Conservation (phyloP, 2,329 filamentous ascomycete species). For the Colletotrichum aenigma region DNA sequence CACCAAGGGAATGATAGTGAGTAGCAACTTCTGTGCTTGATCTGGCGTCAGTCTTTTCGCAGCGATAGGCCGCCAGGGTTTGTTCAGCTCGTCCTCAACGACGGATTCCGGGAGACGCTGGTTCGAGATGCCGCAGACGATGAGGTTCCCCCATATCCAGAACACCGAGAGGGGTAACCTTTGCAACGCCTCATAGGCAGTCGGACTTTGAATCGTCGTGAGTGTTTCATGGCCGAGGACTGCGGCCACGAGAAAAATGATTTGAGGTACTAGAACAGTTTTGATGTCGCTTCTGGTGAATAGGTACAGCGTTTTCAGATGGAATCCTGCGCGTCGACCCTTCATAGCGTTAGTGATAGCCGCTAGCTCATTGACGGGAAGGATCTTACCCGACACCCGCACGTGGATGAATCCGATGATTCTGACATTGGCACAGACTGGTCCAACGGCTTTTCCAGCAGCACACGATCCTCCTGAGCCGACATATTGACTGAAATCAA, state of each 20-base stretch:
- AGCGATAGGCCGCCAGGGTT: slow-evolving; percentile 34
- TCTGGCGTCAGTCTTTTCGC: slow-evolving; percentile 24
- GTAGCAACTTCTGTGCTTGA: slow-evolving; percentile 27
- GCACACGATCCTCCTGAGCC: background rate
- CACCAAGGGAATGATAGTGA: slow-evolving; percentile 24
- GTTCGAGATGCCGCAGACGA: slow-evolving; percentile 31
- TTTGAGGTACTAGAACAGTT: slow-evolving; percentile 34
- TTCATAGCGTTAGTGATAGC: background rate
- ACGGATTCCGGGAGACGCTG: slow-evolving; percentile 26
- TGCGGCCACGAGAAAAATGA: slow-evolving; percentile 26
- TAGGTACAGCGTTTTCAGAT: slow-evolving; percentile 27
- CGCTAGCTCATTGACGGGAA: background rate
- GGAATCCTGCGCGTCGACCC: background rate
- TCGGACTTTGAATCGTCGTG: background rate
- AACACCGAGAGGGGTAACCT: background rate
- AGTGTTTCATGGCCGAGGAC: background rate
- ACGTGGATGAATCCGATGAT: background rate
- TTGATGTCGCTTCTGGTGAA: slow-evolving; percentile 38
- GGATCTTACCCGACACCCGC: background rate
- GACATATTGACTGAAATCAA: background rate
- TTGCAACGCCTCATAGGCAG: fast-evolving
- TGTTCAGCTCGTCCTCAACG: slow-evolving; percentile 32
- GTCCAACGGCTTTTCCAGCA: background rate
- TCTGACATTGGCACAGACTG: background rate
- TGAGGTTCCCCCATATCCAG: slow-evolving; percentile 32